Percentiles rank a stretch among this genome's conserved stretches.
phyloP scores from a whole-genome alignment of 331 rosid species.

The Quercus phellos region DNA sequence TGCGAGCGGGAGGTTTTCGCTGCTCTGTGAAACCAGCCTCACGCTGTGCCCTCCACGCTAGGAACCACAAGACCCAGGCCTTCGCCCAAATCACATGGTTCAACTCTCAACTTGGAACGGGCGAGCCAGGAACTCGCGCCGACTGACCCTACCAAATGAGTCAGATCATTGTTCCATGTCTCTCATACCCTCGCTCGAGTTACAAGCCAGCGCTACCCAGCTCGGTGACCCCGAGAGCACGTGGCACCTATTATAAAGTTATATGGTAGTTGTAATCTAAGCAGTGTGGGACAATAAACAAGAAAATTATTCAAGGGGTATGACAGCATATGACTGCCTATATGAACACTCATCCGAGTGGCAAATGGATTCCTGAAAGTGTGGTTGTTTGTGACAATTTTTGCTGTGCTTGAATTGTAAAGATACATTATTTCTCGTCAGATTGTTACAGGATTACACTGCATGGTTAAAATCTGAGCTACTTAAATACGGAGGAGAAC shows the following conservation, averaged over 20 bases:
- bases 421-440: no score
- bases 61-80: no score
- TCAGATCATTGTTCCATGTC: neutral
- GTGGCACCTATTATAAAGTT: no score
- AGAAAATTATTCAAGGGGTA: no score
- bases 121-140: neutral
- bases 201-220: conserved; percentile 11
- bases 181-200: conserved; percentile 13
- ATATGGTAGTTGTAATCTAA: no score
- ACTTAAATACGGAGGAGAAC: no score
- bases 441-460: neutral
- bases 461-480: neutral
- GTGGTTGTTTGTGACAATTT: no score
- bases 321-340: neutral
- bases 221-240: neutral
- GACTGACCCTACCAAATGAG: neutral
- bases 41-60: no score
- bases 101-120: neutral
- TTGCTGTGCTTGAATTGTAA: no score
- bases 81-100: no score
- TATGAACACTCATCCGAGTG: neutral
- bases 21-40: no score
- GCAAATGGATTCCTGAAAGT: no score
- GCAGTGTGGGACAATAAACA: neutral
- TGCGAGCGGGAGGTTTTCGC: neutral